Conservation (phyloP, 164 flowering plant genomes). For the Vitis vinifera region DNA sequence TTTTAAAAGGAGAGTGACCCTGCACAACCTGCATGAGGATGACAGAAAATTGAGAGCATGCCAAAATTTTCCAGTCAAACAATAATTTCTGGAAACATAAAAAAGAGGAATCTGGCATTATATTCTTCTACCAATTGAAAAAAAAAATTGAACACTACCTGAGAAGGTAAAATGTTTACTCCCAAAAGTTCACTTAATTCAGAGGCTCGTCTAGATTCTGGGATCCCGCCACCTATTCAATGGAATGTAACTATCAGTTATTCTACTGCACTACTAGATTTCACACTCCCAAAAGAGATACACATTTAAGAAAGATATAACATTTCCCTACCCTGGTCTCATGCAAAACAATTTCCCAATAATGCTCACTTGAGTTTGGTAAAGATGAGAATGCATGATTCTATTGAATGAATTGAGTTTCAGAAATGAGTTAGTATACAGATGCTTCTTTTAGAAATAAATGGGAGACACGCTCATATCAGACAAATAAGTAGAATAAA, state of each 20-base stretch:
- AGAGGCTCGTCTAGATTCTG: constrained; percentile 31
- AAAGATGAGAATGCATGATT: too few relatives aligned
- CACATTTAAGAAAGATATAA: too few relatives aligned
- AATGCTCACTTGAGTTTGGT: too few relatives aligned
- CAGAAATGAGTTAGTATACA: too few relatives aligned
- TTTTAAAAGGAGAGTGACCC: constrained; percentile 35
- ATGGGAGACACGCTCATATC: too few relatives aligned
- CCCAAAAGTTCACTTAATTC: constrained; percentile 33
- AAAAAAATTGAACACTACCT: constrained; percentile 18
- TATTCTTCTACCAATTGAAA: not conserved
- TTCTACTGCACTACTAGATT: too few relatives aligned
- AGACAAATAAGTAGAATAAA: too few relatives aligned
- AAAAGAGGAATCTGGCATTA: not conserved
- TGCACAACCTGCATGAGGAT: constrained; percentile 33
- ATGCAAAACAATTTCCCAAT: too few relatives aligned
- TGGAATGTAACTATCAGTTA: not conserved
- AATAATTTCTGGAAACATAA: not conserved
- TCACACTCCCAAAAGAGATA: too few relatives aligned
- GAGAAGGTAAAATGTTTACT: constrained; percentile 26
- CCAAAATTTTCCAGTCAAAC: constrained; percentile 15
- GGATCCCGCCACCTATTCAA: constrained; percentile 35
- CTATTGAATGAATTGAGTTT: too few relatives aligned
- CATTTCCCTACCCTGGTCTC: too few relatives aligned
- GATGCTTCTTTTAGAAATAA: too few relatives aligned
- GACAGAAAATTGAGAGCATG: not conserved